phyloP scores from a whole-genome alignment of 1,139 yeast genomes.

The Candida tropicalis region DNA sequence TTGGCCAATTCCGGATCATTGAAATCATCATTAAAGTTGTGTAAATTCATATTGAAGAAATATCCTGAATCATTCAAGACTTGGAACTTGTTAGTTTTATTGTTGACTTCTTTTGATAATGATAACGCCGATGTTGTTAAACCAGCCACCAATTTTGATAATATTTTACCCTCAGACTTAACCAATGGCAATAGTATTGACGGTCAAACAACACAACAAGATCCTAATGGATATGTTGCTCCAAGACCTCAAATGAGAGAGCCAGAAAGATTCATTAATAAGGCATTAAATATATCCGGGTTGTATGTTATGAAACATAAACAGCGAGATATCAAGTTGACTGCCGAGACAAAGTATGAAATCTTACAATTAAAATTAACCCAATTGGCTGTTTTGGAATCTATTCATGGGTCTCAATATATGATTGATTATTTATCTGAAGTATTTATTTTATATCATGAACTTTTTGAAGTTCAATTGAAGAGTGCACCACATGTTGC shows the following conservation, averaged over 20 bases:
- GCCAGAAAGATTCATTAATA: slow-evolving; percentile 42
- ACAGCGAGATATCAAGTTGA: slow-evolving; percentile 30
- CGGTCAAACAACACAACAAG: slow-evolving; percentile 9
- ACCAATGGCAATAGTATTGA: slow-evolving; percentile 10
- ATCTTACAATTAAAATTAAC: slow-evolving; percentile 76
- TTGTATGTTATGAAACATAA: slow-evolving; percentile 36
- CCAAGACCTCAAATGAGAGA: slow-evolving; percentile 21
- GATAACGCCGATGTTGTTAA: slow-evolving; percentile 24
- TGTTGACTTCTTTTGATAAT: slow-evolving; percentile 31
- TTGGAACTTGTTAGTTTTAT: slow-evolving; percentile 46
- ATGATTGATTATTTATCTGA: slow-evolving; percentile 70
- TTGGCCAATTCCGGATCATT: slow-evolving; percentile 33
- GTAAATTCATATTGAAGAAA: slow-evolving; percentile 46
- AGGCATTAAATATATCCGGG: slow-evolving; percentile 48
- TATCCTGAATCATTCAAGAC: slow-evolving; percentile 49
- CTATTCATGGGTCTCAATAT: slow-evolving; percentile 58
- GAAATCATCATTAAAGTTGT: slow-evolving; percentile 36
- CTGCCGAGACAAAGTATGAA: slow-evolving; percentile 49
- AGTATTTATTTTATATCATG: slow-evolving; percentile 61
- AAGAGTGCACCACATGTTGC: slow-evolving; percentile 16
- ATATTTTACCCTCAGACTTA: slow-evolving; percentile 13
- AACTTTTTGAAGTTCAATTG: slow-evolving; percentile 47
- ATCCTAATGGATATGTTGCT: slow-evolving; percentile 5
- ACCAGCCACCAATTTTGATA: slow-evolving; percentile 14
- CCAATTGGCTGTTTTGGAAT: slow-evolving; percentile 70